These are phyloP conservation scores for Thymus mandschuricus DNA, from an alignment of 257 asterid genomes.

Conservation along the genomic window DNA sequence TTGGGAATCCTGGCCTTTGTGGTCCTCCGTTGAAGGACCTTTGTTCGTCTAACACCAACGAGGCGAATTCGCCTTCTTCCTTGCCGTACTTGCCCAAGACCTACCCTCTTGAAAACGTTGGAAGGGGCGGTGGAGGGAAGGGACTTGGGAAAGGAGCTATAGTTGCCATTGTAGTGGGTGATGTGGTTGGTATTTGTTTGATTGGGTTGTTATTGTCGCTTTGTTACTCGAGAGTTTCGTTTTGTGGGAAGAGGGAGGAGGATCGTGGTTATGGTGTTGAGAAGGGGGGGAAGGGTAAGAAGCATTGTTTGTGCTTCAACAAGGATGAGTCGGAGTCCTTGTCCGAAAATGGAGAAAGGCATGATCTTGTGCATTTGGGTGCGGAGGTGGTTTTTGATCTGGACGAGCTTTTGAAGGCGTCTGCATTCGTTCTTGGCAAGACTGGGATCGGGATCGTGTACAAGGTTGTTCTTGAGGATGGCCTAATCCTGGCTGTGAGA, in stretches of 20 bases:
- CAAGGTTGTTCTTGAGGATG: constrained; percentile 90
- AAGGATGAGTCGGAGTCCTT: constrained; percentile 73
- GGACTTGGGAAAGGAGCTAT: constrained; percentile 62
- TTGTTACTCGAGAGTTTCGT: constrained; percentile 65
- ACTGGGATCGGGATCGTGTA: constrained; percentile 86
- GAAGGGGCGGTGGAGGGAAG: constrained; percentile 25
- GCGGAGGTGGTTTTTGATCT: constrained; percentile 66
- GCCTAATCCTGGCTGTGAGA: constrained; percentile 78
- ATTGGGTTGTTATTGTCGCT: constrained; percentile 77
- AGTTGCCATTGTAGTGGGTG: constrained; percentile 69
- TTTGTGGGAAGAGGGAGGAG: constrained; percentile 45
- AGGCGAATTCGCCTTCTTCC: constrained; percentile 52
- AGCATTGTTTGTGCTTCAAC: constrained; percentile 70
- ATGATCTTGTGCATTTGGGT: constrained; percentile 74
- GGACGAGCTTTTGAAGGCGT: constrained; percentile 88
- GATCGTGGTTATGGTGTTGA: constrained; percentile 45
- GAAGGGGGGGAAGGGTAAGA: constrained; percentile 53
- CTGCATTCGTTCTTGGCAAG: constrained; percentile 94
- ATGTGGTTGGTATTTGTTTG: constrained; percentile 73
- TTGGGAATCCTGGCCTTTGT: constrained; percentile 83
- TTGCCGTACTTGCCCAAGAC: constrained; percentile 65
- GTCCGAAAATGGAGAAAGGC: constrained; percentile 68
- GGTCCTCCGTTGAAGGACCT: constrained; percentile 86
- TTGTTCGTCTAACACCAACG: constrained; percentile 52
- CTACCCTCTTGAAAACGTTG: constrained; percentile 42